Evolutionary conservation across 306 rosid species (phyloP), one percentile per base, ranked within the genome.

Genomic region (Adenanthera pavonina): DNA sequence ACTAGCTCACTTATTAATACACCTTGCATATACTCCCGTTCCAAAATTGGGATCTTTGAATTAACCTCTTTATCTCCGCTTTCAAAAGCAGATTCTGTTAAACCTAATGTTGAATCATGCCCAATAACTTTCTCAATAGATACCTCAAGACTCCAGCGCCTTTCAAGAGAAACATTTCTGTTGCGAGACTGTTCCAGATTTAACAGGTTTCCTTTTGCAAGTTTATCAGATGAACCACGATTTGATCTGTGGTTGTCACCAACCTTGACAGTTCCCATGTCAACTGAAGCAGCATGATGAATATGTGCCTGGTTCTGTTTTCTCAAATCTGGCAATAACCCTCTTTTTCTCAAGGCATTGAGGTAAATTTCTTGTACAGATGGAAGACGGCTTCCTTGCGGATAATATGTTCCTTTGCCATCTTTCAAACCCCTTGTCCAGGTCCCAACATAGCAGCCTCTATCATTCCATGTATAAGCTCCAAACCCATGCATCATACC

Each of bases 81-180:
- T 53, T 86, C 93, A 34, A 72, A 74, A 48, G 74, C 13, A 53
- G 85, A 81, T 44, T 90, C 96, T 8, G 90, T 79, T 64, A 84
- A 83, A 53, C 87, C 89, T 48, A 80, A 74, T 20, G 87, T 81
- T 40, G 92, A 80, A 79, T 89, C 94, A 70, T 85, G 89, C 35
- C 89, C 97, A 76, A 95, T 87, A 40, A 90, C 92, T 84, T 93
- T 92, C 86, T 95, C 99, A 68, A 95, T 92, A 51, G 99, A 89
- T 47, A 89, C 98, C 91, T 95, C 99, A 51, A 95, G 97, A 86
- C 99, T 95, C 99, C 99, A 95, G 52, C 99, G 97, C 88, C 99
- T 89, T 84, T 95, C 97, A 34, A 95, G 89, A 81, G 97, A 89
- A 85, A 95, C 86, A 82, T 95, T 95, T 90, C 84, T 90, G 74